Conservation (phyloP, 2,329 filamentous ascomycete species). For the Chalaropsis thielavioides region DNA sequence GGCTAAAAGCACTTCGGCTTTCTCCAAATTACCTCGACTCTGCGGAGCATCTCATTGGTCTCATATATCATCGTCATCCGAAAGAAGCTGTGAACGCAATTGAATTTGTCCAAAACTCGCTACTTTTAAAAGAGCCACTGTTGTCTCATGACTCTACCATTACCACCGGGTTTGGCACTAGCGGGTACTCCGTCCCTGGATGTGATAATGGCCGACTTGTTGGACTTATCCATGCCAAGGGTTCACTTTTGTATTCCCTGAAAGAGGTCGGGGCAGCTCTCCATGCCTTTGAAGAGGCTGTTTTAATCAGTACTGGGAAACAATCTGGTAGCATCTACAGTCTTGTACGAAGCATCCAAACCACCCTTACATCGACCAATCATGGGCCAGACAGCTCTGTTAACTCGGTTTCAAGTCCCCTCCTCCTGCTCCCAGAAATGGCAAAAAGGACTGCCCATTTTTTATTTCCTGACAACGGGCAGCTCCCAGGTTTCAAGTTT, state of each 20-base stretch:
- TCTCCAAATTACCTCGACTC: conserved; percentile 87
- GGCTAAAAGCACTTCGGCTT: conserved; percentile 69
- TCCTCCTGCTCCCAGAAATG: conserved; percentile 69
- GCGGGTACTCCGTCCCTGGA: conserved; percentile 71
- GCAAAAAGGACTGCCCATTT: conserved; percentile 70
- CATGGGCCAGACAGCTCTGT: neutral
- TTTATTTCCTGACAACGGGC: conserved; percentile 61
- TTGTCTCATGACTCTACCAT: conserved; percentile 11
- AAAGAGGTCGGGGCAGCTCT: conserved; percentile 72
- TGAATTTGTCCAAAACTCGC: conserved; percentile 61
- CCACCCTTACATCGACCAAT: conserved; percentile 42
- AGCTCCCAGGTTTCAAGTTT: conserved; percentile 65
- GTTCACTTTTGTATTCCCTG: conserved; percentile 90
- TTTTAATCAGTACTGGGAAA: conserved; percentile 71
- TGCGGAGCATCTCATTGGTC: conserved; percentile 80
- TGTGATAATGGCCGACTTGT: conserved; percentile 85
- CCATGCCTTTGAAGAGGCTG: conserved; percentile 84
- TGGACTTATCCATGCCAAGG: conserved; percentile 89
- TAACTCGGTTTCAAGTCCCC: conserved; percentile 30
- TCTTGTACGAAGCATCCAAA: conserved; percentile 65
- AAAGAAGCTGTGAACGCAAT: conserved; percentile 81
- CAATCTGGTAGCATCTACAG: conserved; percentile 55
- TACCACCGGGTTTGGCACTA: conserved; percentile 29
- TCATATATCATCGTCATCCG: conserved; percentile 71
- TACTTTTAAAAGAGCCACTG: conserved; percentile 26